A percentile compares a stretch with the other conserved stretches of the same genome.
Conservation (phyloP, 192 early-diverging fungal genomes). For the Backusella luteola region DNA sequence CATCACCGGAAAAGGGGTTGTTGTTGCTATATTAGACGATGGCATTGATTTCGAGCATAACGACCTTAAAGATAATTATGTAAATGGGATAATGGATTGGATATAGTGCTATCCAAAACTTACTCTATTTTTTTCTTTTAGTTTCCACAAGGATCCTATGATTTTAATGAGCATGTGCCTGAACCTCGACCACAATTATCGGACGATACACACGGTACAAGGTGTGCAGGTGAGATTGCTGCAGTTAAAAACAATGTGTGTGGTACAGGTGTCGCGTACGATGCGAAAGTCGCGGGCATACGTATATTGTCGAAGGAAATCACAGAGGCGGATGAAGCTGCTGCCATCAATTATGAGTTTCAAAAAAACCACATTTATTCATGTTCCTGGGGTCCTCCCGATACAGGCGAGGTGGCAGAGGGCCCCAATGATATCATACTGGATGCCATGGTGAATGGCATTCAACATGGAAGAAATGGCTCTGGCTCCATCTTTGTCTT, state of each 20-base stretch:
- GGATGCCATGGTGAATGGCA: slow-evolving; percentile 87
- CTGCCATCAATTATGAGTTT: slow-evolving; percentile 84
- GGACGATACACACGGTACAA: slow-evolving; percentile 93
- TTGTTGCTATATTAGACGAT: slow-evolving; percentile 94
- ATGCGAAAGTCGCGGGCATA: slow-evolving; percentile 82
- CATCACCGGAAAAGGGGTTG: slow-evolving; percentile 82
- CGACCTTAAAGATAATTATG: slow-evolving; percentile 88
- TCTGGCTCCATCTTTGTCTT: slow-evolving; percentile 91
- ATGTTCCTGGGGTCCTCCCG: slow-evolving; percentile 94
- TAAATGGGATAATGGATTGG: slow-evolving; percentile 36
- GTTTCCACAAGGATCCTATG: slow-evolving; percentile 87
- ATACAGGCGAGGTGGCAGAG: slow-evolving; percentile 83
- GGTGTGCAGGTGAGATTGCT: slow-evolving; percentile 97
- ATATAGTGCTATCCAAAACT: neutral
- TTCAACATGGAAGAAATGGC: slow-evolving; percentile 79
- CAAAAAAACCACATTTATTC: slow-evolving; percentile 94
- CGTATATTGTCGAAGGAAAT: slow-evolving; percentile 87
- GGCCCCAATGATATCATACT: slow-evolving; percentile 76
- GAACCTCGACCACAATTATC: slow-evolving; percentile 70
- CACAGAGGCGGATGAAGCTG: slow-evolving; percentile 92
- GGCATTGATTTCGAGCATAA: slow-evolving; percentile 85
- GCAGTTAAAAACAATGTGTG: slow-evolving; percentile 90
- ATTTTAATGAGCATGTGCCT: slow-evolving; percentile 83
- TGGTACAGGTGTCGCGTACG: slow-evolving; percentile 90
- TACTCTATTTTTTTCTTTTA: slow-evolving; percentile 21